Conservation (phyloP, 768 basidiomycete species). For the Paxillus ammoniavirescens region DNA sequence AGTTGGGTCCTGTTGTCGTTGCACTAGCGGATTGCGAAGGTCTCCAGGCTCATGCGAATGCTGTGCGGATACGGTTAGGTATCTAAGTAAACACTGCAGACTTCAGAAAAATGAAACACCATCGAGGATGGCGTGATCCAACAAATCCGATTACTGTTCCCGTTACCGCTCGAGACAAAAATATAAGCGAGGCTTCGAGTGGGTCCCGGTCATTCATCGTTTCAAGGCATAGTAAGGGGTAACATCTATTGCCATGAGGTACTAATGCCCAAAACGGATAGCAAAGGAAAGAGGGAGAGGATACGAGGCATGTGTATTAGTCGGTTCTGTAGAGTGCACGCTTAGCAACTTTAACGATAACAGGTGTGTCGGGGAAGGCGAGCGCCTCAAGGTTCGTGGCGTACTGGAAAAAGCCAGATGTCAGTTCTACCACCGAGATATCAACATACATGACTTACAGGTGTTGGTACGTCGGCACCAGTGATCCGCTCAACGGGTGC, state of each 20-base stretch:
- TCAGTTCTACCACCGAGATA: conserved; percentile 12
- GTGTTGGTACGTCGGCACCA: conserved; percentile 96
- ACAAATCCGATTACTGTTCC: not conserved
- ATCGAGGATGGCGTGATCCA: too few relatives aligned
- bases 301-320: conserved; percentile 37
- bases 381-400: conserved; percentile 85
- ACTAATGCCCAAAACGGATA: conserved; percentile 15
- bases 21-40: conserved; percentile 95
- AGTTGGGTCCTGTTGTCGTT: conserved; percentile 83
- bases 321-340: conserved; percentile 89
- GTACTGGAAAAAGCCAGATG: conserved; percentile 52
- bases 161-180: not conserved
- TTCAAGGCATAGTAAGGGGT: conserved; percentile 2
- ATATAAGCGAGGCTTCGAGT: too few relatives aligned
- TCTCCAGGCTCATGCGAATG: conserved; percentile 92
- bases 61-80: conserved; percentile 80
- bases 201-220: too few relatives aligned
- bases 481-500: conserved; percentile 97
- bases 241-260: conserved; percentile 20
- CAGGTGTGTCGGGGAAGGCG: conserved; percentile 88
- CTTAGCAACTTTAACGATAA: conserved; percentile 94
- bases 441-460: conserved; percentile 50
- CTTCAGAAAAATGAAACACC: not conserved
- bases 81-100: conserved; percentile 7
- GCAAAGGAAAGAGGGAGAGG: conserved; percentile 9